phyloP scores from a whole-genome alignment of 2,329 filamentous ascomycete species.

The Aspergillus ochraceus region DNA sequence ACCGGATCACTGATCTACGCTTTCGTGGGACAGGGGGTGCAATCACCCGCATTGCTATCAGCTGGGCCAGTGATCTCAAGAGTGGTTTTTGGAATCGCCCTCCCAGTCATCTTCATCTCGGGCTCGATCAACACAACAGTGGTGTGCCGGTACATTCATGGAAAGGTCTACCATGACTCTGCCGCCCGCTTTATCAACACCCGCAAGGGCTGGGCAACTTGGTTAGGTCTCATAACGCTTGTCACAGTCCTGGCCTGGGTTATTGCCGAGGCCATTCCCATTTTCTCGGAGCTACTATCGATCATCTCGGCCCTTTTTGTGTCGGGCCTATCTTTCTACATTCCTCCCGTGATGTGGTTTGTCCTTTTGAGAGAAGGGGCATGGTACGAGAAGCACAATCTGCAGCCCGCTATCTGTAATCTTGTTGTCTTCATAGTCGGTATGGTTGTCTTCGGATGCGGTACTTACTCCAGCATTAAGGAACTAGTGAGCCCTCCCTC shows the following conservation, averaged over 20 bases:
- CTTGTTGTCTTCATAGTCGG: conserved; percentile 18
- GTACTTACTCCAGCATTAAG: conserved; percentile 19
- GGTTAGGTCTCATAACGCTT: conserved; percentile 14
- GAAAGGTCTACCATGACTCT: conserved; percentile 17
- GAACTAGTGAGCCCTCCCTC: conserved; percentile 15
- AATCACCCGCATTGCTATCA: conserved; percentile 29
- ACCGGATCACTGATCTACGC: conserved; percentile 23
- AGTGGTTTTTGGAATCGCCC: conserved; percentile 9
- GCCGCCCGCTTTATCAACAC: conserved; percentile 19
- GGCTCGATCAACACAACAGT: conserved; percentile 24
- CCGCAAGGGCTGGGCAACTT: conserved; percentile 18
- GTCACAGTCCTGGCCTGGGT: conserved; percentile 21
- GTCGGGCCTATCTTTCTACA: conserved; percentile 81
- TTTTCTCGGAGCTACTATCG: conserved; percentile 22
- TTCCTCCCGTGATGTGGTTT: conserved; percentile 47
- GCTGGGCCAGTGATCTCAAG: conserved; percentile 12
- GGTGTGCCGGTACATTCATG: conserved; percentile 20
- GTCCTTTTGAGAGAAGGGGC: conserved; percentile 22
- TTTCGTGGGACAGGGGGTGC: conserved; percentile 26
- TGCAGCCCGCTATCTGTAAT: conserved; percentile 25
- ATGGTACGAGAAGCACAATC: conserved; percentile 36
- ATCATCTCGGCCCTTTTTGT: conserved; percentile 67
- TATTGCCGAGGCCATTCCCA: conserved; percentile 21
- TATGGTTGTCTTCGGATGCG: conserved; percentile 16
- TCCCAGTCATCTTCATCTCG: conserved; percentile 16